Evolutionary conservation across 345 rosid species (phyloP).

Genomic region (Schrenkiella parvula): DNA sequence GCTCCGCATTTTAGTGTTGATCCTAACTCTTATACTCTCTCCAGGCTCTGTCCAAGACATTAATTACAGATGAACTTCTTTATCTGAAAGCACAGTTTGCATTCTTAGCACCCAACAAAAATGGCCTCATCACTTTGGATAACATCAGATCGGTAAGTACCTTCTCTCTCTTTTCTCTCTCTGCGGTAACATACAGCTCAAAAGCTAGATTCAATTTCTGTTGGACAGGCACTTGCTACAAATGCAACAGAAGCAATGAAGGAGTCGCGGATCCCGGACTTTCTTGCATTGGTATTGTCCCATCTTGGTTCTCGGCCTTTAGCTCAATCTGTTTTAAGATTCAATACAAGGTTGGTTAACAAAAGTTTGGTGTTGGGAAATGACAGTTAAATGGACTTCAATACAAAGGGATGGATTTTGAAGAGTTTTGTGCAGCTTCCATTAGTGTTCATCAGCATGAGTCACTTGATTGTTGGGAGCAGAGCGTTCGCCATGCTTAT

Average conservation of each 20-base stretch:
- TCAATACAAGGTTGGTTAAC: slow-evolving; percentile 6
- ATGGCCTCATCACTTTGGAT: slow-evolving; percentile 63
- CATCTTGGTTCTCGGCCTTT: neutral
- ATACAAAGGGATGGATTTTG: slow-evolving; percentile 88
- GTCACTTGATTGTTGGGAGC: slow-evolving; percentile 86
- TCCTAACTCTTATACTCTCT: neutral
- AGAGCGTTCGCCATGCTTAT: slow-evolving; percentile 73
- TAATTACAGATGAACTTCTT: slow-evolving; percentile 55
- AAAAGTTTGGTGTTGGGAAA: slow-evolving; percentile 13
- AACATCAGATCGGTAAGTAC: slow-evolving; percentile 55
- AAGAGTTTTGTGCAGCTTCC: slow-evolving; percentile 96
- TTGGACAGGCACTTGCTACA: slow-evolving; percentile 66
- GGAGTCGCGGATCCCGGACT: slow-evolving; percentile 73
- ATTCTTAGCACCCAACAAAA: slow-evolving; percentile 60
- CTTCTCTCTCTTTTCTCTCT: neutral
- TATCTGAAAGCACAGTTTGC: slow-evolving; percentile 78
- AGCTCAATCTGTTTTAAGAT: neutral
- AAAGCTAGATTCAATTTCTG: slow-evolving; percentile 7
- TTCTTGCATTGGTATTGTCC: slow-evolving; percentile 39
- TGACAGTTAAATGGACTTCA: slow-evolving; percentile 77
- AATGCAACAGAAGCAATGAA: slow-evolving; percentile 89
- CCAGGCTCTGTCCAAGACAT: slow-evolving; percentile 88
- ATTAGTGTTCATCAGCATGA: slow-evolving; percentile 91
- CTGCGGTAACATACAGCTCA: slow-evolving; percentile 10
- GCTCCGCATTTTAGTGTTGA: neutral